Evolutionary conservation across 768 basidiomycete species (phyloP).

Genomic region (Lactarius vividus): DNA sequence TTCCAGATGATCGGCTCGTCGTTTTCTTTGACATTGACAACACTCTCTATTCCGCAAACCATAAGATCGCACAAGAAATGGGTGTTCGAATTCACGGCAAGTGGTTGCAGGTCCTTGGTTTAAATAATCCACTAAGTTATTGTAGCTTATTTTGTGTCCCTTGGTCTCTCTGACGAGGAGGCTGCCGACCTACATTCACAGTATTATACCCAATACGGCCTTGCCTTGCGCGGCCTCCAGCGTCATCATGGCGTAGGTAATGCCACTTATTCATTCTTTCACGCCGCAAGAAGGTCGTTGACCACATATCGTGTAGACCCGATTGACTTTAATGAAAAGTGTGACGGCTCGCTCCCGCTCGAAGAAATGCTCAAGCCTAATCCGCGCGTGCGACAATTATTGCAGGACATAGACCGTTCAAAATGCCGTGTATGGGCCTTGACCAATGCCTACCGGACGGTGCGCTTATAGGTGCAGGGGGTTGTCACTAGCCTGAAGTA

Average conservation of each 20-base stretch:
- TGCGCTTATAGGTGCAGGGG: conserved; percentile 35
- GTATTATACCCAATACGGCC: conserved; percentile 81
- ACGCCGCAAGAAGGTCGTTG: not conserved
- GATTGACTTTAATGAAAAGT: conserved; percentile 78
- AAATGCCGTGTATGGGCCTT: conserved; percentile 82
- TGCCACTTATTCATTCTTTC: conserved; percentile 7
- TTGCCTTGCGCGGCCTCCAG: conserved; percentile 75
- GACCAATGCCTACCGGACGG: conserved; percentile 79
- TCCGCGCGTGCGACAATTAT: conserved; percentile 57
- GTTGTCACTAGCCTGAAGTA: not conserved
- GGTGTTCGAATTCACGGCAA: conserved; percentile 72
- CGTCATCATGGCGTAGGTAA: conserved; percentile 74
- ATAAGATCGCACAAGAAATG: conserved; percentile 77
- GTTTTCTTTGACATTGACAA: conserved; percentile 89
- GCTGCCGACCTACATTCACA: conserved; percentile 65
- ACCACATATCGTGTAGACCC: conserved; percentile 50
- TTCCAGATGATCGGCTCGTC: conserved; percentile 53
- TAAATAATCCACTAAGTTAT: not conserved
- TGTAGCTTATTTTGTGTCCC: conserved; percentile 68
- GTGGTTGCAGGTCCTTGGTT: conserved; percentile 19
- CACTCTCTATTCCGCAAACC: conserved; percentile 76
- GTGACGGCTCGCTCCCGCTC: conserved; percentile 79
- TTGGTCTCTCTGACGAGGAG: conserved; percentile 66
- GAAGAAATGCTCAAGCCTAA: conserved; percentile 74
- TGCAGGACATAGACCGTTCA: conserved; percentile 74